Conservation (phyloP, 1,284 basidiomycete genomes). For the Pisolithus thermaeus region DNA sequence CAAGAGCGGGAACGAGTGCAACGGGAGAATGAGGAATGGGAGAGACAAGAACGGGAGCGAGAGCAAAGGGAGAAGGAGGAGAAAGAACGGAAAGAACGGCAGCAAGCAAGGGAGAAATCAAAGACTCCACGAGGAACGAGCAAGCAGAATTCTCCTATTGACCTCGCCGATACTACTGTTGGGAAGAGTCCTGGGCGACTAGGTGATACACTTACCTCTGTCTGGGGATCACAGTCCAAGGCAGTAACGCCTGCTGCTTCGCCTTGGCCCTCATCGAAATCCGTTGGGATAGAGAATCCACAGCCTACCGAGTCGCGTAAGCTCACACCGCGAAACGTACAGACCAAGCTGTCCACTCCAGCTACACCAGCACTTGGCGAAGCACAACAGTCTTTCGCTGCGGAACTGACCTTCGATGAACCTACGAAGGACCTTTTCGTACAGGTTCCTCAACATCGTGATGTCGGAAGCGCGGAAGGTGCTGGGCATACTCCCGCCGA, state of each 20-base stretch:
- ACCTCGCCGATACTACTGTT: conserved; percentile 23
- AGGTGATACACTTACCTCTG: conserved; percentile 15
- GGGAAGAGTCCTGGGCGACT: conserved; percentile 25
- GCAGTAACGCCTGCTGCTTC: conserved; percentile 23
- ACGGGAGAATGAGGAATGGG: conserved; percentile 8
- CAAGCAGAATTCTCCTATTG: conserved; percentile 22
- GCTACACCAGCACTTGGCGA: conserved; percentile 11
- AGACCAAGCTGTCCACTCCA: conserved; percentile 2
- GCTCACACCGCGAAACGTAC: conserved; percentile 1
- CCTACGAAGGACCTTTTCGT: neutral
- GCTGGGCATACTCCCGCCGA: conserved; percentile 25
- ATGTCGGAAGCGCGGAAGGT: neutral
- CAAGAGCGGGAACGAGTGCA: conserved; percentile 13
- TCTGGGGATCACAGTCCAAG: conserved; percentile 29
- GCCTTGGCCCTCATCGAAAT: conserved; percentile 17
- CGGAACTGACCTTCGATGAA: neutral
- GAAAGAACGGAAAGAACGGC: neutral
- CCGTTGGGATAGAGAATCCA: conserved; percentile 14
- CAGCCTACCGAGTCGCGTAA: conserved; percentile 5
- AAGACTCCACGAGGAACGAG: conserved; percentile 18
- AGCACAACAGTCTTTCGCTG: conserved; percentile 1
- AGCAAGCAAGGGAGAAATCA: conserved; percentile 10
- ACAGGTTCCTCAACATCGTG: neutral
- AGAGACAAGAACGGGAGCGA: conserved; percentile 15
- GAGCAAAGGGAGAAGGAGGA: neutral